Conservation (phyloP, 1,284 basidiomycete genomes). For the Tremellales sp. region DNA sequence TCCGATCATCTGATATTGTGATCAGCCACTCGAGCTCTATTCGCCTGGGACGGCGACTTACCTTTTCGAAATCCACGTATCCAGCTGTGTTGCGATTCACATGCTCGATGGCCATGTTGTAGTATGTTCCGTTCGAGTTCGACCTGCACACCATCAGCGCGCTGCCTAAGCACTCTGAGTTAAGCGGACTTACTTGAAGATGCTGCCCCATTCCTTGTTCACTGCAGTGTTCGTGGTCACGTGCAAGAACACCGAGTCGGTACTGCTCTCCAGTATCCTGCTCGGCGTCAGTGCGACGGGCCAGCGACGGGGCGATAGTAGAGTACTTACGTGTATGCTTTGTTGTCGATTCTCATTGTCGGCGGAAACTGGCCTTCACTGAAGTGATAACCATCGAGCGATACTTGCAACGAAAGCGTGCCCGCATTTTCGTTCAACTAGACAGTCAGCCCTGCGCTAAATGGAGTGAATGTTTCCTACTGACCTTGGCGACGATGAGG, state of each 20-base stretch:
- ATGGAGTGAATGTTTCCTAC: too few relatives aligned
- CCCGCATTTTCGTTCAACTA: constrained; percentile 60
- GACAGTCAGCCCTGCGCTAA: constrained; percentile 1
- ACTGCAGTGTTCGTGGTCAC: constrained; percentile 81
- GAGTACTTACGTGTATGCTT: constrained; percentile 48
- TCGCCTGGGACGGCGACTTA: not conserved
- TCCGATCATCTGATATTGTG: constrained; percentile 65
- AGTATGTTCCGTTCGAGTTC: constrained; percentile 98
- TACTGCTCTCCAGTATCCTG: constrained; percentile 90
- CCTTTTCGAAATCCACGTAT: constrained; percentile 95
- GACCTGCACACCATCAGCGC: constrained; percentile 56
- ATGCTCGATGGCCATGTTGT: constrained; percentile 74
- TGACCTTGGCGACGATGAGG: constrained; percentile 85
- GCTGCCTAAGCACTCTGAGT: not conserved
- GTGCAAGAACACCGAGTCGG: constrained; percentile 88
- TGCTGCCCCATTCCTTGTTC: constrained; percentile 77
- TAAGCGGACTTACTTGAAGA: constrained; percentile 62
- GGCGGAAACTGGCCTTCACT: constrained; percentile 85
- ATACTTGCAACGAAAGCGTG: constrained; percentile 79
- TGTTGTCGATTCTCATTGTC: constrained; percentile 78
- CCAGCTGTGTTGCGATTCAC: constrained; percentile 85
- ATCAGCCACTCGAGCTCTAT: too few relatives aligned
- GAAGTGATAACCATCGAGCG: constrained; percentile 81
- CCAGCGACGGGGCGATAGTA: not conserved
- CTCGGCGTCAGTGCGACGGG: constrained; percentile 43